Base-by-base conservation (phyloP, 129 eudicot genomes). In the Arctium lappa region DNA sequence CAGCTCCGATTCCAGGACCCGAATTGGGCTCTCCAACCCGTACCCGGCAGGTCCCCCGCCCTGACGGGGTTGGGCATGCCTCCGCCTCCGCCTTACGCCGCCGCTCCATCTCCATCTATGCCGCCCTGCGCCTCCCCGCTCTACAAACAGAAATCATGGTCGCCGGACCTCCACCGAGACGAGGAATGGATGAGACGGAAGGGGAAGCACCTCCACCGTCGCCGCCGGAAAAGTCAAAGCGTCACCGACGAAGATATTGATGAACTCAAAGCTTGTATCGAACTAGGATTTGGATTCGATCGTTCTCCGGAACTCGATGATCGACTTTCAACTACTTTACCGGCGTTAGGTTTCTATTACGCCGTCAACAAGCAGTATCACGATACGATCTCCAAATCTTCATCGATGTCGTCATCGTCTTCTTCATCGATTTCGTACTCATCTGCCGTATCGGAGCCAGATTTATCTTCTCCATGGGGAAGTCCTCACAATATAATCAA, bases 161-260 rank as follows among this genome's bases (percentile, higher is more conserved):
- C 95, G 3, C 93, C 93, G 39, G 93, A 93, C 83, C 29, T 88
- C 6, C 87, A 69, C 88, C 90, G 98, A 29, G 92, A 93, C 72
- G 98, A 93, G 88, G 94, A 91, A 30, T 93, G 98, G 98, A 80
- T 69, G 3, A 70, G 91, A 60, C 90, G 93, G 76, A 90, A 92
- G 77, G 91, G 85, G 8, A 82, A 80, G 8, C 84, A 88, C 31
- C 69, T 38, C 38, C 79, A 82, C 82, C 88, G 89, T 32, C 83
- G 78, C 10, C 87, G 79, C 37, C 79, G 95, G 80, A 88, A 88
- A 80, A 91, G 83, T 73, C 86, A 82, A 82, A 93, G 93, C 79
- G 90, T 94, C 44, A 94, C 98, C 75, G 91, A 94, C 53, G 97
- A 94, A 73, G 98, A 94, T 75, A 79, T 94, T 29, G 91, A 90